Percentiles rank a stretch among this genome's conserved stretches.
Evolutionary conservation across 352 stramenopile genomes (phyloP).

Genomic region (Pythium sp.): DNA sequence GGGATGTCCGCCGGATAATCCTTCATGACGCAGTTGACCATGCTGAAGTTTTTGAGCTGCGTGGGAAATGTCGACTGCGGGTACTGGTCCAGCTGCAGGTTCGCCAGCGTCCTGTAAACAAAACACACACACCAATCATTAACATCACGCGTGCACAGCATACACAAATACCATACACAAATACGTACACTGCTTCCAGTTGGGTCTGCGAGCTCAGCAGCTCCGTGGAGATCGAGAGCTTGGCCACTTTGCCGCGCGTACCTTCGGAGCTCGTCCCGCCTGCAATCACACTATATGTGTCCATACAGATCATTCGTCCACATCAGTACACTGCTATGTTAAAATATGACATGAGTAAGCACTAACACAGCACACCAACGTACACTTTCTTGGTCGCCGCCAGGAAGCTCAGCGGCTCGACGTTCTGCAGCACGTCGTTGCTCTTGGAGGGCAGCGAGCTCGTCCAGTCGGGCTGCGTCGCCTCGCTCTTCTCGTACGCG

Average conservation of each 20-base stretch:
- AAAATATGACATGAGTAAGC: background rate
- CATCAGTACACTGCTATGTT: background rate
- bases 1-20: constrained; percentile 50
- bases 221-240: constrained; percentile 29
- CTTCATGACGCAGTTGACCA: constrained; percentile 56
- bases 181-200: constrained; percentile 41
- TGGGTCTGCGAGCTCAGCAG: constrained; percentile 35
- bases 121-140: constrained; percentile 16
- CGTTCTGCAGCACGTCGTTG: constrained; percentile 29
- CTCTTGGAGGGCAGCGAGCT: constrained; percentile 28
- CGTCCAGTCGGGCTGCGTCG: constrained; percentile 22
- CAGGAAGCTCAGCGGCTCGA: constrained; percentile 36
- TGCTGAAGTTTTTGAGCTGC: constrained; percentile 44
- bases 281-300: constrained; percentile 35
- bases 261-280: constrained; percentile 43
- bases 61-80: constrained; percentile 52
- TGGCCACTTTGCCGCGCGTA: constrained; percentile 40
- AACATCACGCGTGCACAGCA: background rate
- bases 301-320: background rate
- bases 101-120: constrained; percentile 41
- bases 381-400: constrained; percentile 30
- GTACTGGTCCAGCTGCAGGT: constrained; percentile 43
- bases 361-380: background rate
- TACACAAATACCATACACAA: background rate
- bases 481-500: constrained; percentile 20